A percentile compares a stretch with the other conserved stretches of the same genome.
Conservation (phyloP, 768 basidiomycete genomes). For the Phlebiopsis flavidoalba region DNA sequence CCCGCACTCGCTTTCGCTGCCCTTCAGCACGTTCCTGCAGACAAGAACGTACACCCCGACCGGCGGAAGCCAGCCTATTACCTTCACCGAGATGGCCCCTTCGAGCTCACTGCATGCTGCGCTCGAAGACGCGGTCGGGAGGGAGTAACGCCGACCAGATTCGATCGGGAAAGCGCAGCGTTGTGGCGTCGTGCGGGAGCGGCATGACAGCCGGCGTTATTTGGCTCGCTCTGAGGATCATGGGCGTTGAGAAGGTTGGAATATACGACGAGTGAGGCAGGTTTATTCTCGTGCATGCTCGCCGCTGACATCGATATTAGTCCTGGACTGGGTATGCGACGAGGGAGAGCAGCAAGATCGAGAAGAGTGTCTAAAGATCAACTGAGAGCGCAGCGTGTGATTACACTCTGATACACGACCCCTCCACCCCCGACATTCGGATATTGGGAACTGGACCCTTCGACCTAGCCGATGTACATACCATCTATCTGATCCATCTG, state of each 20-base stretch:
- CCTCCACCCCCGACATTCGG: neutral
- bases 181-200: conserved; percentile 85
- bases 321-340: conserved; percentile 95
- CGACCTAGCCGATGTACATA: neutral
- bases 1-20: conserved; percentile 77
- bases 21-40: conserved; percentile 72
- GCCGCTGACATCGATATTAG: conserved; percentile 32
- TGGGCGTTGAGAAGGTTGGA: conserved; percentile 57
- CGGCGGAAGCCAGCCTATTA: conserved; percentile 27
- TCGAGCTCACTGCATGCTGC: conserved; percentile 40
- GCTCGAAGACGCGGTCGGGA: conserved; percentile 60
- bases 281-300: neutral
- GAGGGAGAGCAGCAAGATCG: conserved; percentile 69
- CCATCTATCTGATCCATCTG: neutral
- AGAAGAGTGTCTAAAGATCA: conserved; percentile 29
- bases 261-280: conserved; percentile 86
- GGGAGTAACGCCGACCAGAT: conserved; percentile 49
- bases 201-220: conserved; percentile 97
- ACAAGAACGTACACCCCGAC: conserved; percentile 23
- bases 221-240: conserved; percentile 84
- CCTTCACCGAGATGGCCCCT: conserved; percentile 30
- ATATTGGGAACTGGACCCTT: neutral
- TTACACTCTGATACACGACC: neutral
- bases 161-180: conserved; percentile 50
- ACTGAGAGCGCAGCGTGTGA: neutral